Percentiles rank a stretch among this genome's conserved stretches.
These are phyloP conservation scores for Rhodosporidiobolus odoratus DNA, from an alignment of 768 basidiomycete genomes.

Conservation along the genomic window DNA sequence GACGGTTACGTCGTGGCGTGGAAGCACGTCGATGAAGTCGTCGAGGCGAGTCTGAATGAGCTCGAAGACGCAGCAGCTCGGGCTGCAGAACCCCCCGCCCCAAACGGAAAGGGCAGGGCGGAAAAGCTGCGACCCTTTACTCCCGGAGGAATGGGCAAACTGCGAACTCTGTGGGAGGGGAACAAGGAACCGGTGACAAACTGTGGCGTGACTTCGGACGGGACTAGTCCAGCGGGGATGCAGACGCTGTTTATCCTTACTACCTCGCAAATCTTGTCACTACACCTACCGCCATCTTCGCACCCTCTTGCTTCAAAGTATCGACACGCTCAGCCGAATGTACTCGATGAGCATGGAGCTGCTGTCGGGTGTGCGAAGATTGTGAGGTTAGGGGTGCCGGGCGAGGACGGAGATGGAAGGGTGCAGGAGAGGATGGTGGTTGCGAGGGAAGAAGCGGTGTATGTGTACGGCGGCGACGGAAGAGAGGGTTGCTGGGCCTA, in stretches of 20 bases:
- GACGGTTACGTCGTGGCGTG: conserved; percentile 90
- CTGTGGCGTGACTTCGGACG: conserved; percentile 70
- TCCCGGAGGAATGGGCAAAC: conserved; percentile 65
- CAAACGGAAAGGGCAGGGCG: background rate
- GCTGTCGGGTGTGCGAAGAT: conserved; percentile 77
- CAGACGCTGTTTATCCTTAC: conserved; percentile 78
- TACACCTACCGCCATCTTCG: background rate
- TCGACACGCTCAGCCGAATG: conserved; percentile 54
- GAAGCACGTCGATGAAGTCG: conserved; percentile 83
- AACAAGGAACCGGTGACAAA: conserved; percentile 87
- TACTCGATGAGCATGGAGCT: conserved; percentile 80
- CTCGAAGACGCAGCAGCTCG: conserved; percentile 13
- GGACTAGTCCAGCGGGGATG: conserved; percentile 44
- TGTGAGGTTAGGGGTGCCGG: conserved; percentile 54
- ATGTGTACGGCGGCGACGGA: conserved; percentile 73
- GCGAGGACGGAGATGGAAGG: conserved; percentile 42
- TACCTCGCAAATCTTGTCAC: conserved; percentile 66
- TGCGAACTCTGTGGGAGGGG: conserved; percentile 70
- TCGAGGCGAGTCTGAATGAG: conserved; percentile 57
- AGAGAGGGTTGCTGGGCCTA: conserved; percentile 81
- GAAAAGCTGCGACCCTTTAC: background rate
- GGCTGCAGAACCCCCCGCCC: conserved; percentile 9
- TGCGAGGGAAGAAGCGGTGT: conserved; percentile 86
- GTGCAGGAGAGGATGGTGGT: conserved; percentile 57
- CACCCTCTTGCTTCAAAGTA: conserved; percentile 55